phyloP scores from a whole-genome alignment of 2,329 filamentous ascomycete species.

The Cladophialophora yegresii region DNA sequence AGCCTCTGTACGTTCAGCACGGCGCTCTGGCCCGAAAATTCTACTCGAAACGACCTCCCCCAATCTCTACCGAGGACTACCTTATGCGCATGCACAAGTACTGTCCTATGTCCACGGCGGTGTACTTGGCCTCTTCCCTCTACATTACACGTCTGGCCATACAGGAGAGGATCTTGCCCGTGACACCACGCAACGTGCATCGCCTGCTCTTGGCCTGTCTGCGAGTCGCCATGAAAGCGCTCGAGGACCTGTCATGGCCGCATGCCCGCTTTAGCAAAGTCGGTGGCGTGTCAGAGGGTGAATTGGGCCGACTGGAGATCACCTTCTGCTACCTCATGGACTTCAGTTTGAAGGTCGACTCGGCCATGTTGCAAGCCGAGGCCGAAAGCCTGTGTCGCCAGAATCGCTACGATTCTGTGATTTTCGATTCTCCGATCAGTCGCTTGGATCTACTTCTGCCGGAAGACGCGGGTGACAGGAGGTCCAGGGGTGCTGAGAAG shows the following conservation, averaged over 20 bases:
- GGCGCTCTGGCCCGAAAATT: constrained; percentile 88
- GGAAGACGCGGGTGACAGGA: constrained; percentile 22
- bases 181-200: constrained; percentile 83
- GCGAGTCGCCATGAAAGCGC: constrained; percentile 85
- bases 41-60: constrained; percentile 83
- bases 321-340: constrained; percentile 85
- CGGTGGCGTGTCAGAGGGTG: constrained; percentile 78
- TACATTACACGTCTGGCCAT: constrained; percentile 85
- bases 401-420: constrained; percentile 31
- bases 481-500: constrained; percentile 31
- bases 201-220: constrained; percentile 80
- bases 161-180: constrained; percentile 72
- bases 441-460: constrained; percentile 26
- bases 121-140: constrained; percentile 83
- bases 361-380: constrained; percentile 57
- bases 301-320: constrained; percentile 83
- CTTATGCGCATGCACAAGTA: constrained; percentile 82
- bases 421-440: constrained; percentile 20
- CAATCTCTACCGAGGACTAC: constrained; percentile 81
- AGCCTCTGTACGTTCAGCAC: constrained; percentile 75
- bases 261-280: constrained; percentile 83
- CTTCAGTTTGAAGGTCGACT: constrained; percentile 72
- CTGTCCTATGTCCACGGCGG: constrained; percentile 90
- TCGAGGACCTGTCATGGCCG: constrained; percentile 89
- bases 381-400: constrained; percentile 47